Conservation (phyloP, 768 basidiomycete species). For the Coprinellus micaceus region DNA sequence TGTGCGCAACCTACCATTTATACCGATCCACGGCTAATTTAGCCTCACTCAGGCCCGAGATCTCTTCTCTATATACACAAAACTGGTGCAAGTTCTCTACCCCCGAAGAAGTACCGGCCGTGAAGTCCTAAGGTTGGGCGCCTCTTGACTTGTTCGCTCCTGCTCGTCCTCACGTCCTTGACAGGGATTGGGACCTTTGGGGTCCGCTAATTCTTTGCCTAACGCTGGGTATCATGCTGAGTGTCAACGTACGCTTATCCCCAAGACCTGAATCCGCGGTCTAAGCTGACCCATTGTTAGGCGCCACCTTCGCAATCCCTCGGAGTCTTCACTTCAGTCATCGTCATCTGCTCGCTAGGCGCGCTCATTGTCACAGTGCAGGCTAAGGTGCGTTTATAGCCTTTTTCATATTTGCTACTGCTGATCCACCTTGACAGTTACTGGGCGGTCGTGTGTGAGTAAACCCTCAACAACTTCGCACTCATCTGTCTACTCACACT, state of each 20-base stretch:
- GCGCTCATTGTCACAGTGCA: slow-evolving; percentile 93
- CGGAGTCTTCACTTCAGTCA: slow-evolving; percentile 89
- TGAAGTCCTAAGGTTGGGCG: slow-evolving; percentile 71
- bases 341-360: slow-evolving; percentile 88
- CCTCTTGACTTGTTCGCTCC: background rate
- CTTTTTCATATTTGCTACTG: background rate
- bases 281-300: slow-evolving; percentile 35
- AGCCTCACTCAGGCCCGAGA: slow-evolving; percentile 66
- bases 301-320: slow-evolving; percentile 81
- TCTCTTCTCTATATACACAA: slow-evolving; percentile 84
- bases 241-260: slow-evolving; percentile 70
- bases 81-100: slow-evolving; percentile 90
- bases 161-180: background rate
- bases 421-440: slow-evolving; percentile 43
- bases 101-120: slow-evolving; percentile 71
- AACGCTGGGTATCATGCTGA: slow-evolving; percentile 77
- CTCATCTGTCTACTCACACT: slow-evolving; percentile 4
- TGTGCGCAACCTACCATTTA: slow-evolving; percentile 40
- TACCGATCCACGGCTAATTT: background rate
- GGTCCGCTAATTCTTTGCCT: slow-evolving; percentile 86
- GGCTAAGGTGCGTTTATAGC: slow-evolving; percentile 63
- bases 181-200: slow-evolving; percentile 99
- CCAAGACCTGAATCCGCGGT: background rate
- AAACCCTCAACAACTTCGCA: background rate
- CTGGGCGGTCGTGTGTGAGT: slow-evolving; percentile 80